phyloP scores from a whole-genome alignment of 495 filamentous ascomycete genomes.

The Aspergillus leporis region DNA sequence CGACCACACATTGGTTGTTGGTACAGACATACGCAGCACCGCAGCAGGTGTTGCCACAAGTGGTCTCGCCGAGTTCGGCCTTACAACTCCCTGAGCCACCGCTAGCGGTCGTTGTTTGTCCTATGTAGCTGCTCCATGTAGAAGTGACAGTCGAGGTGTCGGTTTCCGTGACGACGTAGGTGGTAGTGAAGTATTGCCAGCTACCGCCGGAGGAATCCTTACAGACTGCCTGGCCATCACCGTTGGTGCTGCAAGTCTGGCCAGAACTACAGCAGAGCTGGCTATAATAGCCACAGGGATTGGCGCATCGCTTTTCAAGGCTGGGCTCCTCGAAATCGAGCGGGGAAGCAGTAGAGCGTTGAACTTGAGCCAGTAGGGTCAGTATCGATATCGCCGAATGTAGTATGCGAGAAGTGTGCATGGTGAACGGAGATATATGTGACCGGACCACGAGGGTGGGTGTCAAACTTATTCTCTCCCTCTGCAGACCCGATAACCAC shows the following conservation, averaged over 20 bases:
- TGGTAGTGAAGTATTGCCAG: slow-evolving; percentile 67
- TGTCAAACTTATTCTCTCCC: neutral
- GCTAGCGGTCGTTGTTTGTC: slow-evolving; percentile 30
- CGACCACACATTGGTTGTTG: slow-evolving; percentile 38
- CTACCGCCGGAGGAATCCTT: slow-evolving; percentile 30
- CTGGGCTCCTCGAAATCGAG: slow-evolving; percentile 21
- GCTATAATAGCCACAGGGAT: slow-evolving; percentile 65
- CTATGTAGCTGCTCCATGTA: slow-evolving; percentile 59
- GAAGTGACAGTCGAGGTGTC: slow-evolving; percentile 65
- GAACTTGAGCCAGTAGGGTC: slow-evolving; percentile 24
- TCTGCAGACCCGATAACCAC: neutral
- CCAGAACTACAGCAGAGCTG: slow-evolving; percentile 66
- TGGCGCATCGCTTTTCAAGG: slow-evolving; percentile 55
- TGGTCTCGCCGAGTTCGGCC: slow-evolving; percentile 57
- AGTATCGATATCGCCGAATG: slow-evolving; percentile 31
- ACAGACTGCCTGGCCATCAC: slow-evolving; percentile 55
- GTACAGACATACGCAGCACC: slow-evolving; percentile 67
- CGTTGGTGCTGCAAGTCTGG: slow-evolving; percentile 64
- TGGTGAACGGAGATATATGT: slow-evolving; percentile 21
- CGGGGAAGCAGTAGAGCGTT: slow-evolving; percentile 41
- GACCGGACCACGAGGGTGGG: neutral
- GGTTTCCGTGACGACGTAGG: slow-evolving; percentile 62
- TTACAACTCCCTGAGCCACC: slow-evolving; percentile 50
- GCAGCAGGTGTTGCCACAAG: slow-evolving; percentile 78
- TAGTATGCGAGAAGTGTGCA: slow-evolving; percentile 32